phyloP scores from a whole-genome alignment of 306 rosid genomes.

The Lablab purpureus region DNA sequence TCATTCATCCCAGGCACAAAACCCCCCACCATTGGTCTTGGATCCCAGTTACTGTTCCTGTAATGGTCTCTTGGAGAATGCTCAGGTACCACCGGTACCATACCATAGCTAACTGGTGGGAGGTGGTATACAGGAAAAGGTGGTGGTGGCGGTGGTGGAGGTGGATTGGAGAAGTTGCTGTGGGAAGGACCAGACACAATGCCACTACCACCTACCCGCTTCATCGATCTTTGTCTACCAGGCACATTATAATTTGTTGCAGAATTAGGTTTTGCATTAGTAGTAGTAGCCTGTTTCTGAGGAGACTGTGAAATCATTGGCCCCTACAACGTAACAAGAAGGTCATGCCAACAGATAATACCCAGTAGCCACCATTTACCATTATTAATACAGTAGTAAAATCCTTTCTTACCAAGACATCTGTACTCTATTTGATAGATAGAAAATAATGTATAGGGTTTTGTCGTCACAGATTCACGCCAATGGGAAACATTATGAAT shows the following conservation, averaged over 20 bases:
- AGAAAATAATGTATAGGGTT: neutral
- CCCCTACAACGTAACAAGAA: constrained; percentile 59
- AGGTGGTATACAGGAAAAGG: constrained; percentile 61
- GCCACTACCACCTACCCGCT: constrained; percentile 60
- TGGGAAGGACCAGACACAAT: constrained; percentile 56
- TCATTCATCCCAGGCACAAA: constrained; percentile 53
- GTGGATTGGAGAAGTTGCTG: constrained; percentile 57
- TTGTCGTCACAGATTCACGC: too few species aligned
- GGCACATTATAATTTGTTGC: constrained; percentile 53
- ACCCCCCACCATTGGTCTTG: constrained; percentile 62
- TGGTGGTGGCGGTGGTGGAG: constrained; percentile 68
- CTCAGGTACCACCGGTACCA: constrained; percentile 59
- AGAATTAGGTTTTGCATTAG: constrained; percentile 53
- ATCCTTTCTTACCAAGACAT: neutral
- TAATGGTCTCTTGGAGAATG: constrained; percentile 66
- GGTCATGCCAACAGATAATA: constrained; percentile 40
- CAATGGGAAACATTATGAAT: too few species aligned
- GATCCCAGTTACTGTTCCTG: constrained; percentile 62
- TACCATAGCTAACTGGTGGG: constrained; percentile 54
- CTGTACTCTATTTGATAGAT: neutral
- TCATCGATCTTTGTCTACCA: constrained; percentile 63
- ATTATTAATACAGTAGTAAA: neutral
- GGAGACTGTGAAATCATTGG: constrained; percentile 57
- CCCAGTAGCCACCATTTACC: constrained; percentile 10
- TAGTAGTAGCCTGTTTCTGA: constrained; percentile 56